These are phyloP conservation scores for Sesbania bispinosa DNA, from an alignment of 306 rosid genomes.

Conservation along the genomic window DNA sequence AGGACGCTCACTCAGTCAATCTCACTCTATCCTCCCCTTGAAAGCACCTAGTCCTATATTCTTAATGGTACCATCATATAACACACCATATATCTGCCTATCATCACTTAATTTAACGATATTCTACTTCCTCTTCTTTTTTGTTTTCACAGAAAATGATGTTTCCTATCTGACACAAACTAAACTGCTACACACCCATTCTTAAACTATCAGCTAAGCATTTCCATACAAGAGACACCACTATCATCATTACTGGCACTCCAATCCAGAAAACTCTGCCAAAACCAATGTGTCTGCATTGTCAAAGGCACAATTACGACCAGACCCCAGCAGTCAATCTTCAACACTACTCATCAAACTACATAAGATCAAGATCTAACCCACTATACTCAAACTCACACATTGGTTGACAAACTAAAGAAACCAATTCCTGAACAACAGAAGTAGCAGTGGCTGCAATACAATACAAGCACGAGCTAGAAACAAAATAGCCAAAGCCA, in stretches of 20 bases:
- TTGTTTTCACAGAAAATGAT: not conserved
- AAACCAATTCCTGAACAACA: slow-evolving; percentile 21
- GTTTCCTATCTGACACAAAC: not conserved
- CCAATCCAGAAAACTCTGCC: slow-evolving; percentile 17
- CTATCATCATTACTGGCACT: not conserved
- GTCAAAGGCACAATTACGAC: not conserved
- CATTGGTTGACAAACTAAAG: slow-evolving; percentile 26
- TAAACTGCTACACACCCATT: not conserved
- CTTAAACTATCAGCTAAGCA: not conserved
- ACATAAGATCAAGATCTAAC: slow-evolving; percentile 29
- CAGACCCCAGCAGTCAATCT: slow-evolving; percentile 19
- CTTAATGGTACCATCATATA: not conserved
- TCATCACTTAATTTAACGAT: not conserved
- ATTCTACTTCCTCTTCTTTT: not conserved
- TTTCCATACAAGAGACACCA: not conserved
- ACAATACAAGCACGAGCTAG: slow-evolving; percentile 19
- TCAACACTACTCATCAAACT: slow-evolving; percentile 4
- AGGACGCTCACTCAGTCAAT: not conserved
- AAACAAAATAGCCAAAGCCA: not conserved
- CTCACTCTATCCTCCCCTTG: slow-evolving; percentile 7
- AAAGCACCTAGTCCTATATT: not conserved
- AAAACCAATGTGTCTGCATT: slow-evolving; percentile 13
- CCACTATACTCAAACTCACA: slow-evolving; percentile 19
- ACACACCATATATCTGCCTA: not conserved
- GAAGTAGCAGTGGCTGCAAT: slow-evolving; percentile 18